Conservation (phyloP, 768 basidiomycete species). For the Rhodosporidiobolus odoratus region DNA sequence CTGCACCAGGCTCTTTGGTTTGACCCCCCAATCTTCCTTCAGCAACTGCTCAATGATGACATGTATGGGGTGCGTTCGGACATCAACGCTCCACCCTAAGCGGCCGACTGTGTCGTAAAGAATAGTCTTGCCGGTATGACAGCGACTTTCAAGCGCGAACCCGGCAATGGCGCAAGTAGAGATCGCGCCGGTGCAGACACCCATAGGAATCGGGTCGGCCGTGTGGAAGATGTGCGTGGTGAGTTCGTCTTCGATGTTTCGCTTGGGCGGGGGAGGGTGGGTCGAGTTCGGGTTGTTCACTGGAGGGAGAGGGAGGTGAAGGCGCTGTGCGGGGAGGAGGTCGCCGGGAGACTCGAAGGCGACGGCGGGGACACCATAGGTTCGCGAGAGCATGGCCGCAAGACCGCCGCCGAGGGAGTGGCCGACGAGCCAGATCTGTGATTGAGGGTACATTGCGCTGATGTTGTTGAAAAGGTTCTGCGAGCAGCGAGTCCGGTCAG, state of each 20-base stretch:
- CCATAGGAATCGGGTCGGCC: constrained; percentile 86
- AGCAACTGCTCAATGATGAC: constrained; percentile 38
- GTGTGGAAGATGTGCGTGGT: constrained; percentile 81
- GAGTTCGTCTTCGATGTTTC: constrained; percentile 24
- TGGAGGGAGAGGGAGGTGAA: constrained; percentile 84
- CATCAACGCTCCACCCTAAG: constrained; percentile 70
- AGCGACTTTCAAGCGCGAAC: constrained; percentile 78
- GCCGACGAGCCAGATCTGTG: constrained; percentile 76
- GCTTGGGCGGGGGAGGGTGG: neutral
- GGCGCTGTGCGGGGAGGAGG: constrained; percentile 64
- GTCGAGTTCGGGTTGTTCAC: constrained; percentile 1
- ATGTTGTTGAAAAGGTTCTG: constrained; percentile 92
- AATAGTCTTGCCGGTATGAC: constrained; percentile 77
- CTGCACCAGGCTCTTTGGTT: neutral
- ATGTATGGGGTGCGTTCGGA: constrained; percentile 53
- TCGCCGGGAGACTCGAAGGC: constrained; percentile 89
- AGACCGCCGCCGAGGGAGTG: constrained; percentile 83
- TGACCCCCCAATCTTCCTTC: constrained; percentile 36
- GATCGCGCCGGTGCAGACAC: constrained; percentile 67
- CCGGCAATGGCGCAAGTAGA: constrained; percentile 77
- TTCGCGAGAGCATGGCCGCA: constrained; percentile 73
- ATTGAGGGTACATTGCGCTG: constrained; percentile 78
- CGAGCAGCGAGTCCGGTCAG: neutral
- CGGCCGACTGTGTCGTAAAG: constrained; percentile 79
- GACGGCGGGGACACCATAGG: constrained; percentile 89